A percentile compares a stretch with the other conserved stretches of the same genome.
Evolutionary conservation across 2,329 filamentous ascomycete genomes (phyloP).

Genomic region (Colletotrichum sansevieriae): DNA sequence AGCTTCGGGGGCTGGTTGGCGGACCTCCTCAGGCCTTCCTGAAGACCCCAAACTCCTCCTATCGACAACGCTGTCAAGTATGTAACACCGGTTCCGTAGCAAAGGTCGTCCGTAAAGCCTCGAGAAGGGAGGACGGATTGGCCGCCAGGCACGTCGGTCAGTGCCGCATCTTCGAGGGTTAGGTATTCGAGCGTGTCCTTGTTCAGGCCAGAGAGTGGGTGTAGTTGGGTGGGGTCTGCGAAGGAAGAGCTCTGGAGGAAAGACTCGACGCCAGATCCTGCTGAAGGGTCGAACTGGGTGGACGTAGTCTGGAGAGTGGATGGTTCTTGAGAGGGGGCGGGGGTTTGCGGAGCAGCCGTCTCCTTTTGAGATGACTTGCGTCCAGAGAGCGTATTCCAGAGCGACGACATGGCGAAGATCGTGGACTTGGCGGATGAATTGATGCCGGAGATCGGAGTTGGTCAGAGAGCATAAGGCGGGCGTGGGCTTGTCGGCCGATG

Average conservation of each 20-base stretch:
- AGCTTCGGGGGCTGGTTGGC: slow-evolving; percentile 86
- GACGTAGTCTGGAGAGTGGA: slow-evolving; percentile 66
- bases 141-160: slow-evolving; percentile 87
- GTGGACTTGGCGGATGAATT: slow-evolving; percentile 30
- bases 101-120: slow-evolving; percentile 98
- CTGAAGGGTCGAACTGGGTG: slow-evolving; percentile 76
- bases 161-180: slow-evolving; percentile 89
- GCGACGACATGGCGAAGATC: slow-evolving; percentile 62
- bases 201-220: slow-evolving; percentile 93
- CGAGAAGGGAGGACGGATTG: slow-evolving; percentile 92
- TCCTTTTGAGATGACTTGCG: slow-evolving; percentile 63
- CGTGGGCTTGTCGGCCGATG: slow-evolving; percentile 38
- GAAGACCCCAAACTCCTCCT: slow-evolving; percentile 92
- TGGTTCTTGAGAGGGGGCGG: slow-evolving; percentile 57
- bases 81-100: slow-evolving; percentile 95
- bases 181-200: slow-evolving; percentile 95
- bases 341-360: slow-evolving; percentile 43
- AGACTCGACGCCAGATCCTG: slow-evolving; percentile 84
- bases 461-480: slow-evolving; percentile 24
- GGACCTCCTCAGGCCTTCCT: slow-evolving; percentile 88
- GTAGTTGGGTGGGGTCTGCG: slow-evolving; percentile 88
- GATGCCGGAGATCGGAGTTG: slow-evolving; percentile 35
- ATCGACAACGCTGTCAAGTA: slow-evolving; percentile 89
- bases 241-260: slow-evolving; percentile 84
- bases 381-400: slow-evolving; percentile 74